Percentiles rank a stretch among this genome's conserved stretches.
phyloP scores from a whole-genome alignment of 2,329 filamentous ascomycete species.

The Fusarium clavum region DNA sequence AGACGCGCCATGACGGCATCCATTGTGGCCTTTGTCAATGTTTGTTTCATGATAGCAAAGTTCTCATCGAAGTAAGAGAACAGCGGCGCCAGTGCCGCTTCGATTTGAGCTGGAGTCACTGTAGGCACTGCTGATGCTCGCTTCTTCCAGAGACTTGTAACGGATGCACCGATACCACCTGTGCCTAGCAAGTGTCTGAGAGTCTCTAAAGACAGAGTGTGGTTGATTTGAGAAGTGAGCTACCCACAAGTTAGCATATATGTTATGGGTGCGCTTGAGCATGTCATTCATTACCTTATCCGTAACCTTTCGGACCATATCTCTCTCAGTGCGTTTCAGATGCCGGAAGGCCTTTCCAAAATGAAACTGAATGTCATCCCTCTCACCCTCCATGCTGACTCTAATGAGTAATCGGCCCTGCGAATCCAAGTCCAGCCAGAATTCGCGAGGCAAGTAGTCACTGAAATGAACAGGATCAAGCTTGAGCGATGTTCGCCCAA shows the following conservation, averaged over 20 bases:
- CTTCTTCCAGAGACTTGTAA: constrained; percentile 77
- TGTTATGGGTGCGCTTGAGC: neutral
- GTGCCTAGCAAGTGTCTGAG: constrained; percentile 79
- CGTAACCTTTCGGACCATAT: constrained; percentile 98
- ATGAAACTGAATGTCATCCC: constrained; percentile 98
- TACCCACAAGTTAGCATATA: constrained; percentile 50
- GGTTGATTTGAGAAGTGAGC: constrained; percentile 93
- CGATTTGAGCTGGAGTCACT: constrained; percentile 78
- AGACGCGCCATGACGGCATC: constrained; percentile 96
- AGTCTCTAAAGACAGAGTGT: constrained; percentile 85
- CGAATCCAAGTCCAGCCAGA: constrained; percentile 97
- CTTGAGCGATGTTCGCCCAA: constrained; percentile 95
- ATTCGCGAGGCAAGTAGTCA: constrained; percentile 94
- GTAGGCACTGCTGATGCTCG: constrained; percentile 66
- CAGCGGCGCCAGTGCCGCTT: constrained; percentile 83
- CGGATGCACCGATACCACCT: constrained; percentile 75
- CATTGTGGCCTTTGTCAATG: constrained; percentile 95
- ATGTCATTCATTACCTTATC: constrained; percentile 77
- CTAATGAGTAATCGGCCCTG: constrained; percentile 89
- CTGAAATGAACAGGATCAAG: constrained; percentile 98
- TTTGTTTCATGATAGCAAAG: constrained; percentile 98
- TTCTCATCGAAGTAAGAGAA: constrained; percentile 98
- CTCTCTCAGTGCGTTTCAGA: constrained; percentile 92
- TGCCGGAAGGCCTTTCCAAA: constrained; percentile 97
- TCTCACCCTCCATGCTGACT: constrained; percentile 98